Base-by-base conservation (phyloP, 2,329 filamentous ascomycete genomes). In the Cercospora sp. region DNA sequence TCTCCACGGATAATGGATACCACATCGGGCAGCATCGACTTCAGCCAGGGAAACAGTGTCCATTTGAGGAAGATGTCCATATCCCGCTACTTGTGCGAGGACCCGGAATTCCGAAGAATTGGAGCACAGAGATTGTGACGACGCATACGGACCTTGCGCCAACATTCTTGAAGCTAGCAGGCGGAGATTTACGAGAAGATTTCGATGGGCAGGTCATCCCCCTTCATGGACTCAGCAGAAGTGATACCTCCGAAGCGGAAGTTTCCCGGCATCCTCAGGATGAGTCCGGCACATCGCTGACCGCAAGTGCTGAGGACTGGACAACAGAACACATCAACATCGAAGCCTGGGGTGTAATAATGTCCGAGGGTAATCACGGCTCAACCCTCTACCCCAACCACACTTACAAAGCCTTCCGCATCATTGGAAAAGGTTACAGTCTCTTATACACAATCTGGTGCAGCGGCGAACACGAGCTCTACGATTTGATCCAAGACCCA, bases 361-460 rank as follows among this genome's bases (percentile, higher is more conserved):
- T 77, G 9, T 77, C 74, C 5, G 77, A 78, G 72, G 77, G 77
- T 8, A 72, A 76, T 6, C 74, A 74, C 55, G 77, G 73, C n/a
- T 68, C 69, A 13, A 66, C 69, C 7, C 63, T 75, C 8, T 71
- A 76, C 24, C 66, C 70, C 5, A 77, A 77, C 59, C 73, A 76
- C 53, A 77, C 76, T 10, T 78, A 77, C 71, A 78, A 78, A 67
- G 75, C 75, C 1, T 65, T 78, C 2, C 70, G 76, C 8, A 40
- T 77, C 6, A 68, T 74, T 6, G 75, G 72, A 3, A 40, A 71
- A 2, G 71, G 61, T 8, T 91, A 90, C 73, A 87, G 85, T 72
- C 75, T 91, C 5, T 87, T 88, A 69, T 91, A 91, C 73, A 85
- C 87, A 0, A 87, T 90, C 0, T 91, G 89, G 89, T 91, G 90